Base-by-base conservation (phyloP, 2,329 filamentous ascomycete genomes). In the Botryosphaeria agaves region DNA sequence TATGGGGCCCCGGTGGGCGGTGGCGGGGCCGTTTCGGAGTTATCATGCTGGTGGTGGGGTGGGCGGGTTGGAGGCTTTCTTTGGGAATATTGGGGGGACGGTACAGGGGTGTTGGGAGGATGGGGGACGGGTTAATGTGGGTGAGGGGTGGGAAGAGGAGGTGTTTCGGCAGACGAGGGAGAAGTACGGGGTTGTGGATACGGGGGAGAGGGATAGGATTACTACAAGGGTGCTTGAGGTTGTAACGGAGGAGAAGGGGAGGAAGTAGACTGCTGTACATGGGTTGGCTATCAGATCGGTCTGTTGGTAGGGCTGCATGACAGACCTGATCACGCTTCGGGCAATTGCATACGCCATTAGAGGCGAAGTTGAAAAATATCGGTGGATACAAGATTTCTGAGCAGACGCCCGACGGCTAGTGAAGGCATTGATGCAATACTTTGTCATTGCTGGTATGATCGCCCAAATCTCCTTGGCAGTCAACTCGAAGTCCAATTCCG, bases 11-110 rank as follows among this genome's bases (percentile, higher is more conserved):
- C 39, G 66, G 29, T 70, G 66, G 66, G 58, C 62, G 6, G 57
- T 66, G 5, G 61, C 61, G 14, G 67, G 67, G 1, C 62, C 66
- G 3, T 71, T 72, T 42, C 65, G 66, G 44, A 64, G 62, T 29
- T 72, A 72, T 48, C 62, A 67, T 48, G 65, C 65, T 30, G 68
- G 68, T 2, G 68, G 69, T 7, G 68, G 69, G 3, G 51, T 55
- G 7, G 60, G 56, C 2, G 67, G 69, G 1, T 46, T 72, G 33
- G 47, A 52, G 8, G 60, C 55, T 0, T 69, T 72, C 34, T 56
- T 72, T 38, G 53, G 59, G 27, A 72, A 71, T 39, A 61, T 72
- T 39, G 65, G 64, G 5, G 58, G 56, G 7, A 69, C 66, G 1
- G 59, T 72, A 31, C 57, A 66, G 40, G 57, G 48, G 14, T 65